Conservation (phyloP, 208 protist genomes). For the Leishmania braziliensis region DNA sequence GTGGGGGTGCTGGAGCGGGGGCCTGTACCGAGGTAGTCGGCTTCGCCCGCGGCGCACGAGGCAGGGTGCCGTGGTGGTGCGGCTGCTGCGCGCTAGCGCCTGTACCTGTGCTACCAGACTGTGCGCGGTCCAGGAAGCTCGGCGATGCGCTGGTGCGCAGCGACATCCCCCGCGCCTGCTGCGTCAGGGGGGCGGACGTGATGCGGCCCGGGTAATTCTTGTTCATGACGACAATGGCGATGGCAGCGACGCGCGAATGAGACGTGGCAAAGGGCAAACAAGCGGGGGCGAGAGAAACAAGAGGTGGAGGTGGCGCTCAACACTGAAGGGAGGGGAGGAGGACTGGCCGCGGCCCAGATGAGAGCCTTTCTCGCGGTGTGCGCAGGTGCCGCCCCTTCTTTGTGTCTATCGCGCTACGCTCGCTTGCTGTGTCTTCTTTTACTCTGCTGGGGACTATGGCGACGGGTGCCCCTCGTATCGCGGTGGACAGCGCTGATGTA, state of each 20-base stretch:
- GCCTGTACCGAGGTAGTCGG: not conserved
- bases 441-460: not conserved
- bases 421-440: not conserved
- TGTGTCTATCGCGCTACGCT: not conserved
- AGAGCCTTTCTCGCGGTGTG: not conserved
- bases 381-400: not conserved
- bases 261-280: not conserved
- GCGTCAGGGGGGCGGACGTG: conserved; percentile 25
- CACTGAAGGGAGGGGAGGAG: not conserved
- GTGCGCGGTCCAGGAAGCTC: conserved; percentile 3
- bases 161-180: conserved; percentile 18
- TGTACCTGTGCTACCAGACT: not conserved
- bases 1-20: not conserved
- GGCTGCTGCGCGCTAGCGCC: not conserved
- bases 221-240: conserved; percentile 9
- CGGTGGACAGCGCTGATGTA: too few relatives aligned
- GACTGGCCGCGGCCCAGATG: too few relatives aligned
- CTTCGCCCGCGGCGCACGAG: conserved; percentile 19
- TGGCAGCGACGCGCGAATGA: not conserved
- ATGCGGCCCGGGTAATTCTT: conserved; percentile 21
- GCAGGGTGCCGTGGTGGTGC: conserved; percentile 15
- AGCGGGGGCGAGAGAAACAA: not conserved
- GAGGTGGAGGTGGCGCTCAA: not conserved
- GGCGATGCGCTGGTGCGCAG: not conserved
- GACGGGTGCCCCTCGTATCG: not conserved